Conservation (phyloP, 106 monocot genomes). For the Triglochin maritima region DNA sequence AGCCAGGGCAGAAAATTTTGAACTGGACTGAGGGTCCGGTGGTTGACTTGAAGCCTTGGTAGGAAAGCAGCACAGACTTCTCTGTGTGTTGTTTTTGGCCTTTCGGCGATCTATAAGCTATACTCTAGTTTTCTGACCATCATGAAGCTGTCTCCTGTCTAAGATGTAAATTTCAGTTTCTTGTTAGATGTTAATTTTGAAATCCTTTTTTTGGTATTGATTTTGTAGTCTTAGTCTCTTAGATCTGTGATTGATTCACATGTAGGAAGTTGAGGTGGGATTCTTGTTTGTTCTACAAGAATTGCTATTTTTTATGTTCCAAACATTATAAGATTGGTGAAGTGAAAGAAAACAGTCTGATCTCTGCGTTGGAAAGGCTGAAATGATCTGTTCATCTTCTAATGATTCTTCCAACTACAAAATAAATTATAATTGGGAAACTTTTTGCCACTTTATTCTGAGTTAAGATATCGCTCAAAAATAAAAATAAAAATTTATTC, state of each 20-base stretch:
- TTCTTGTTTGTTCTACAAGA: background rate
- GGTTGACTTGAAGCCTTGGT: conserved; percentile 71
- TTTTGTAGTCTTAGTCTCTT: conserved; percentile 9
- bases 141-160: background rate
- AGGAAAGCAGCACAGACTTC: background rate
- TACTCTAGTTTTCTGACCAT: background rate
- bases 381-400: too few species aligned
- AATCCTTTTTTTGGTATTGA: background rate
- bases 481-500: too few species aligned
- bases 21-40: conserved; percentile 70
- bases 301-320: background rate
- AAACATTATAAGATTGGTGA: too few species aligned
- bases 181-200: background rate
- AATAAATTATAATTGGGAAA: too few species aligned
- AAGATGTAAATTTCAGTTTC: conserved; percentile 19
- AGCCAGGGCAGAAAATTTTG: conserved; percentile 38
- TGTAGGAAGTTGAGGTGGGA: background rate
- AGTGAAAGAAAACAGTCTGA: too few species aligned
- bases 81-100: background rate
- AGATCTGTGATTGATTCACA: background rate
- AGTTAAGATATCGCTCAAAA: too few species aligned
- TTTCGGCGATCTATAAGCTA: conserved; percentile 2
- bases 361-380: too few species aligned
- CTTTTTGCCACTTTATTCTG: too few species aligned
- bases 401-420: too few species aligned